Conservation (phyloP, 106 monocot genomes). For the Dendrobium catenatum region DNA sequence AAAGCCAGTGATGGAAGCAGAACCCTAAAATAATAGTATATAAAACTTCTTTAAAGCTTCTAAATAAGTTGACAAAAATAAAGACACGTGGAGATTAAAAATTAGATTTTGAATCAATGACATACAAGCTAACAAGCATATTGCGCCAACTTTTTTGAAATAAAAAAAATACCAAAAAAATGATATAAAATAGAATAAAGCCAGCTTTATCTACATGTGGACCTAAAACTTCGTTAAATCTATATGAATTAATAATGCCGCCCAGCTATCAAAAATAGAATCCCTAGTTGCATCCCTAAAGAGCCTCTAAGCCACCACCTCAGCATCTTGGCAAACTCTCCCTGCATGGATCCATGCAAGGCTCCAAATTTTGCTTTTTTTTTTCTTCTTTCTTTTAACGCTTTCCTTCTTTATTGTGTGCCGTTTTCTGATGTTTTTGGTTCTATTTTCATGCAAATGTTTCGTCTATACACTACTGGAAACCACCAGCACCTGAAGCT, state of each 20-base stretch:
- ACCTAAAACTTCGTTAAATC: background rate
- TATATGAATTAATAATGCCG: background rate
- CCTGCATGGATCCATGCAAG: background rate
- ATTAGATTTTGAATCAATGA: background rate
- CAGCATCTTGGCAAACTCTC: background rate
- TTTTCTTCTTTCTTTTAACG: background rate
- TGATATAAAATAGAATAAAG: background rate
- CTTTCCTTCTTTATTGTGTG: background rate
- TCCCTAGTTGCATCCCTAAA: background rate
- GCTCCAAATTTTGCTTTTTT: background rate
- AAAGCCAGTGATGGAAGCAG: conserved; percentile 52
- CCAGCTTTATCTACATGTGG: background rate
- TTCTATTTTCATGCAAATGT: background rate
- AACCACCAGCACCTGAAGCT: background rate
- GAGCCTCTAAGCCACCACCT: background rate
- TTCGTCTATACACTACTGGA: background rate
- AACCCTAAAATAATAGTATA: conserved; percentile 47
- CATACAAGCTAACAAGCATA: background rate
- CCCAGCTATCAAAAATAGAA: background rate
- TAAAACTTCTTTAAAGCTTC: background rate
- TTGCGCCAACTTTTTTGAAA: background rate
- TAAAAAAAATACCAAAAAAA: background rate
- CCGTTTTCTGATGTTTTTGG: too few species aligned
- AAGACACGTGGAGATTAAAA: background rate
- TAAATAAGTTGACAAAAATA: background rate